Evolutionary conservation across 352 stramenopile genomes (phyloP).

Genomic region (Globisporangium mamillatum): DNA sequence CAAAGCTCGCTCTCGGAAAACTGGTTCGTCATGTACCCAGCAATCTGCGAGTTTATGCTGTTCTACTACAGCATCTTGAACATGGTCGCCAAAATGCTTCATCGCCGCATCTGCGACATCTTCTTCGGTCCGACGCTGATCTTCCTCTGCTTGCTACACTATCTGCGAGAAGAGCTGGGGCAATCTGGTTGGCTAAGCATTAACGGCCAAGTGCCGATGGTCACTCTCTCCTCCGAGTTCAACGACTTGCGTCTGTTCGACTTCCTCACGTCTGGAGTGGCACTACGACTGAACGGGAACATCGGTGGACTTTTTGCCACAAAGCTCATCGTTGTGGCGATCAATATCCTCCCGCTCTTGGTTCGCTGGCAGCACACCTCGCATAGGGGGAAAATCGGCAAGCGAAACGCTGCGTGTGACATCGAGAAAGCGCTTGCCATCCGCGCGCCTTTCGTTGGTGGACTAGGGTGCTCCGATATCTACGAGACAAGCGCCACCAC

Average conservation of each 20-base stretch:
- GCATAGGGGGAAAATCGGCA: neutral
- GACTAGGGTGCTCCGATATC: slow-evolving; percentile 8
- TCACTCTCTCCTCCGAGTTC: slow-evolving; percentile 16
- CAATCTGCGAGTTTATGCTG: slow-evolving; percentile 22
- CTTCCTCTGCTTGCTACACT: slow-evolving; percentile 22
- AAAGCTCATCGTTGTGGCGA: slow-evolving; percentile 15
- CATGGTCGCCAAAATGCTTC: slow-evolving; percentile 19
- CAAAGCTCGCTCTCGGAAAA: slow-evolving; percentile 17
- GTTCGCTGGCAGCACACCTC: slow-evolving; percentile 11
- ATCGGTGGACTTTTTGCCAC: slow-evolving; percentile 8
- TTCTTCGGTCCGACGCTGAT: slow-evolving; percentile 24
- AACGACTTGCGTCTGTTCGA: slow-evolving; percentile 5
- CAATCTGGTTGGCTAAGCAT: slow-evolving; percentile 8
- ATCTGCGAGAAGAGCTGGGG: slow-evolving; percentile 12
- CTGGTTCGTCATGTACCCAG: slow-evolving; percentile 30
- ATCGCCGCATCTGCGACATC: slow-evolving; percentile 19
- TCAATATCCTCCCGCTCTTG: slow-evolving; percentile 16
- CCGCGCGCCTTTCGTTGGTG: slow-evolving; percentile 14
- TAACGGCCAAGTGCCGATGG: neutral
- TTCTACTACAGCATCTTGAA: slow-evolving; percentile 29
- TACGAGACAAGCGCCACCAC: neutral
- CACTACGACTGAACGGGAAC: slow-evolving; percentile 16
- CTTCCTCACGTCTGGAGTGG: slow-evolving; percentile 6
- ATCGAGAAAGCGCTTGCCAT: slow-evolving; percentile 17
- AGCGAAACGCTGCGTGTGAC: neutral